Conservation (phyloP, 139 green algal genomes). For the Bryopsis sp. region DNA sequence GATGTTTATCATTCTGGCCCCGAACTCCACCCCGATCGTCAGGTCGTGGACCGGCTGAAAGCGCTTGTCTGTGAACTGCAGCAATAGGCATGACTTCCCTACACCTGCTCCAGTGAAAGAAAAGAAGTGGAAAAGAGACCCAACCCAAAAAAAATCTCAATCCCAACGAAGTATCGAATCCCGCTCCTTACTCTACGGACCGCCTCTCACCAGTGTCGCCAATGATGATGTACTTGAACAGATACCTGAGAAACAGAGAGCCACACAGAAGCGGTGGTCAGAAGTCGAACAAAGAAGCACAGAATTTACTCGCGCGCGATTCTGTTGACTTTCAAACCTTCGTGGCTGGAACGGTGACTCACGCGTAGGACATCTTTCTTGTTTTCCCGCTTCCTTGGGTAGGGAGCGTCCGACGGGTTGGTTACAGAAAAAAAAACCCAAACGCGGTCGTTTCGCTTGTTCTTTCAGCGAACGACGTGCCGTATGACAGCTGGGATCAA, state of each 20-base stretch:
- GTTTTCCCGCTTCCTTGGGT: no score
- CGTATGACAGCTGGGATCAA: no score
- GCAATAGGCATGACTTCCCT: slow-evolving; percentile 97
- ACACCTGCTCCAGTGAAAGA: slow-evolving; percentile 81
- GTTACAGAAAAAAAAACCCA: no score
- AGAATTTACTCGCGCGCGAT: no score
- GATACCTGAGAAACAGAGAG: slow-evolving; percentile 55
- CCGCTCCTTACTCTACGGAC: not conserved
- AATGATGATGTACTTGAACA: slow-evolving; percentile 99
- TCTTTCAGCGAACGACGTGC: no score
- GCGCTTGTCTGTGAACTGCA: slow-evolving; percentile 99
- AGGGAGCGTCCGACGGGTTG: no score
- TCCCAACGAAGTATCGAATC: not conserved
- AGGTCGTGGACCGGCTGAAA: slow-evolving; percentile 95
- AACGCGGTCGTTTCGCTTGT: no score
- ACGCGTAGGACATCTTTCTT: no score
- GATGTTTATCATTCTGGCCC: slow-evolving; percentile 97
- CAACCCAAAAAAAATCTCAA: not conserved
- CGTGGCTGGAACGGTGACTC: no score
- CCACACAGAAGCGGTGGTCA: no score
- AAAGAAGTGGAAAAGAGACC: not conserved
- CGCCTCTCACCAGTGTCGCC: slow-evolving; percentile 74
- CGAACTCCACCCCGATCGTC: slow-evolving; percentile 91
- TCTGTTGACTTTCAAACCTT: no score
- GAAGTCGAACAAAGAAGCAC: no score